These are phyloP conservation scores for Bipolaris victoriae DNA, from an alignment of 2,329 filamentous ascomycete genomes.

Conservation along the genomic window DNA sequence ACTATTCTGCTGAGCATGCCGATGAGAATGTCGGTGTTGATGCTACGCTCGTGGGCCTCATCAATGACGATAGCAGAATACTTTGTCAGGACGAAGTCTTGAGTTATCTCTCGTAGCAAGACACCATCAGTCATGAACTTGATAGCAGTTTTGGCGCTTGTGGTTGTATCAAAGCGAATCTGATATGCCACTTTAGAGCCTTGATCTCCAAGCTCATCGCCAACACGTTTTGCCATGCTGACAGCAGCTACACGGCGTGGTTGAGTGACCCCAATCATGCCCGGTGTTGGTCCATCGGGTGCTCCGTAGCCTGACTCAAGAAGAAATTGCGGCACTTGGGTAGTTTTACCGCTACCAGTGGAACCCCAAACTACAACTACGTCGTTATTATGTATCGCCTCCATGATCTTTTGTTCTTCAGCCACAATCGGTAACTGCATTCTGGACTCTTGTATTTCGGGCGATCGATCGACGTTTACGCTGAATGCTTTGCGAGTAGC, in stretches of 20 bases:
- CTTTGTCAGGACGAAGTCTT: conserved; percentile 85
- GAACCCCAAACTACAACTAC: conserved; percentile 91
- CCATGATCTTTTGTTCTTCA: conserved; percentile 97
- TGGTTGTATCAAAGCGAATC: conserved; percentile 91
- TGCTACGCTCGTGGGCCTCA: conserved; percentile 94
- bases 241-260: conserved; percentile 93
- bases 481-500: conserved; percentile 74
- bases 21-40: conserved; percentile 98
- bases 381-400: conserved; percentile 90
- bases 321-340: conserved; percentile 94
- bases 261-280: conserved; percentile 94
- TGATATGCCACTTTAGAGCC: conserved; percentile 82
- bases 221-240: conserved; percentile 93
- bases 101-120: conserved; percentile 84
- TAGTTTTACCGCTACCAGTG: conserved; percentile 97
- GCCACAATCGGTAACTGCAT: conserved; percentile 86
- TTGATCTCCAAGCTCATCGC: conserved; percentile 79
- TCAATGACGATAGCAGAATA: conserved; percentile 96
- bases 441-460: conserved; percentile 78
- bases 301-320: conserved; percentile 93
- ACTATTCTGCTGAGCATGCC: conserved; percentile 95
- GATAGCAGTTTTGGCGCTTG: conserved; percentile 79
- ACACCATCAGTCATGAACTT: conserved; percentile 99
- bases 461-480: conserved; percentile 71
- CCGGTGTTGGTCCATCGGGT: conserved; percentile 76